A percentile compares a stretch with the other conserved stretches of the same genome.
Conservation (phyloP, 495 filamentous ascomycete species). For the Penicillium cataractarum region DNA sequence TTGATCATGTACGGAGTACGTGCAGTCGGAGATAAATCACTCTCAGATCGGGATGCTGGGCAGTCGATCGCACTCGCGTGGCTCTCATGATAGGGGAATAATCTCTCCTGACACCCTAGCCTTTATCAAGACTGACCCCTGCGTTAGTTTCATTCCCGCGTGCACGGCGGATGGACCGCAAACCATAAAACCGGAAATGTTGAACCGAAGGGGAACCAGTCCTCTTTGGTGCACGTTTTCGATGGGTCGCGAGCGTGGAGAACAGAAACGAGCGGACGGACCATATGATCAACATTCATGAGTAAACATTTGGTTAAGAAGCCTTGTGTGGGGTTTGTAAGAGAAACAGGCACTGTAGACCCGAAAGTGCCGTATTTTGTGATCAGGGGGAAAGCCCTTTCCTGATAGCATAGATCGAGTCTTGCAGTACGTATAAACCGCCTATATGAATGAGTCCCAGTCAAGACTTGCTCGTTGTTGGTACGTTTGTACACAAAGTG, state of each 20-base stretch:
- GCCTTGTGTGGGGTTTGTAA: not conserved
- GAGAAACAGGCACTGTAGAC: not conserved
- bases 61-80: slow-evolving; percentile 5
- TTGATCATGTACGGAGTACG: not conserved
- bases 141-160: slow-evolving; percentile 25
- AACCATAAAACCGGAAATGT: slow-evolving; percentile 24
- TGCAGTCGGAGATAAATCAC: slow-evolving; percentile 14
- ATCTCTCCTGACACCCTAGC: slow-evolving; percentile 15
- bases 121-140: slow-evolving; percentile 25
- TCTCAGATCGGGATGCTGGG: slow-evolving; percentile 13
- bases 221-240: not conserved
- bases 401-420: not conserved
- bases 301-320: not conserved
- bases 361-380: not conserved
- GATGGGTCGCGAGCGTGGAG: slow-evolving; percentile 1
- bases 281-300: not conserved
- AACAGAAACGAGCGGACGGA: not conserved
- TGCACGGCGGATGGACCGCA: slow-evolving; percentile 4
- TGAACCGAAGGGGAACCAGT: slow-evolving; percentile 13
- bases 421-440: not conserved
- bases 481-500: not conserved
- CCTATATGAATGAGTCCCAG: not conserved
- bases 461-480: not conserved
- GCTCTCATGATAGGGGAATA: slow-evolving; percentile 15
- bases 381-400: not conserved